Conservation (phyloP, 208 protist species). For the Leishmania martiniquensis region DNA sequence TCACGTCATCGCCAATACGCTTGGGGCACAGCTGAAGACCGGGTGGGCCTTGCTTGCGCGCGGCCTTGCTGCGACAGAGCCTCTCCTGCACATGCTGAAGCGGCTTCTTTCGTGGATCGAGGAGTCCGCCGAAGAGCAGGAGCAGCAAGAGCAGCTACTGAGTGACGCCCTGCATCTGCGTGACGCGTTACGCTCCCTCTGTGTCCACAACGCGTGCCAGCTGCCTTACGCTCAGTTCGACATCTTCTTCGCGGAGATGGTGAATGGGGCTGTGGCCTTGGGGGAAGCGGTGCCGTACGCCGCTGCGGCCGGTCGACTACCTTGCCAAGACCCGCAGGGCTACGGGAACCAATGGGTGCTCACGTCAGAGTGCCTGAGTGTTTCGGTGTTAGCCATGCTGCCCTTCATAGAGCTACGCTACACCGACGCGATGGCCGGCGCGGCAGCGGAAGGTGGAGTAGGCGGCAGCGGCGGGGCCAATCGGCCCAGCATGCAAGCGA, state of each 20-base stretch:
- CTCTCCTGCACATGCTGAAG: slow-evolving; percentile 44
- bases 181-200: slow-evolving; percentile 61
- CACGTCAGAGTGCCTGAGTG: slow-evolving; percentile 36
- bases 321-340: slow-evolving; percentile 28
- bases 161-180: slow-evolving; percentile 54
- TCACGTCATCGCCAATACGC: slow-evolving; percentile 54
- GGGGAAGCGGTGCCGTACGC: slow-evolving; percentile 1
- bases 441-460: neutral
- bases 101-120: slow-evolving; percentile 35
- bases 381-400: slow-evolving; percentile 29
- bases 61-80: slow-evolving; percentile 50
- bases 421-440: neutral
- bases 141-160: slow-evolving; percentile 42
- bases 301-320: slow-evolving; percentile 8
- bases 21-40: slow-evolving; percentile 42
- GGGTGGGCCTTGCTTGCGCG: slow-evolving; percentile 54
- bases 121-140: slow-evolving; percentile 33
- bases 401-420: slow-evolving; percentile 27
- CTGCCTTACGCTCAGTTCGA: slow-evolving; percentile 32
- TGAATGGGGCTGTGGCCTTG: slow-evolving; percentile 22
- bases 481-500: neutral
- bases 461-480: neutral
- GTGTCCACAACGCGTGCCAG: slow-evolving; percentile 43
- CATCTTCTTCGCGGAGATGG: slow-evolving; percentile 41
- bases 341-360: slow-evolving; percentile 27